Conservation (phyloP, 78 protist species). For the Dictyostelium citrinum region DNA sequence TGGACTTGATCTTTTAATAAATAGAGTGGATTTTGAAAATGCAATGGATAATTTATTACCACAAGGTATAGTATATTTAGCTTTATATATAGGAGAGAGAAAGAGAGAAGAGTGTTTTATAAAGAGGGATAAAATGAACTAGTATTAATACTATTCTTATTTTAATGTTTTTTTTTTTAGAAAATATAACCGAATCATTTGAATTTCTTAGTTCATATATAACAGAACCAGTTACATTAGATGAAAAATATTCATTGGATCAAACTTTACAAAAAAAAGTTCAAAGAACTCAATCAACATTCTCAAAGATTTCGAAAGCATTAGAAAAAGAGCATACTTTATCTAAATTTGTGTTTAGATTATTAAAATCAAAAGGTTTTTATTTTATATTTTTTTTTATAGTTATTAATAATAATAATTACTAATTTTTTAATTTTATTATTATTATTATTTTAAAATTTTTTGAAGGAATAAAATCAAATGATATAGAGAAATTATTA, state of each 20-base stretch:
- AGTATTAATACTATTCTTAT: too few species aligned
- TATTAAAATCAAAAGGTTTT: slow-evolving; percentile 58
- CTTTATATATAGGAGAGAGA: too few species aligned
- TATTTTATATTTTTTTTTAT: neutral
- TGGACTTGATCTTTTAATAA: slow-evolving; percentile 44
- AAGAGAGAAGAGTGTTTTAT: too few species aligned
- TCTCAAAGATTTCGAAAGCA: slow-evolving; percentile 44
- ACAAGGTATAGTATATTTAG: too few species aligned
- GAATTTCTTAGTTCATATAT: slow-evolving; percentile 34
- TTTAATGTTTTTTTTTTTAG: neutral
- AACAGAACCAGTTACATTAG: slow-evolving; percentile 25
- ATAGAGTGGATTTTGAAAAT: slow-evolving; percentile 44
- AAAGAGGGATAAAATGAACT: too few species aligned
- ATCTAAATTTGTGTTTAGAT: slow-evolving; percentile 42
- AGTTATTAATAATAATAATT: neutral
- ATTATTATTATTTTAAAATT: neutral
- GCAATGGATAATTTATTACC: slow-evolving; percentile 25
- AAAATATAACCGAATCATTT: slow-evolving; percentile 10
- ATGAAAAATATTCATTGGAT: slow-evolving; percentile 19
- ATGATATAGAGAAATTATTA: slow-evolving; percentile 24
- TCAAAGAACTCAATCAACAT: slow-evolving; percentile 34
- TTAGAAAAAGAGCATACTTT: slow-evolving; percentile 49
- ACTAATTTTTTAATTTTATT: neutral
- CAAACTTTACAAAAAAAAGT: slow-evolving; percentile 35
- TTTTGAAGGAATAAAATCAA: slow-evolving; percentile 1